Conservation (phyloP, 2,329 filamentous ascomycete species). For the Zymoseptoria tritici region DNA sequence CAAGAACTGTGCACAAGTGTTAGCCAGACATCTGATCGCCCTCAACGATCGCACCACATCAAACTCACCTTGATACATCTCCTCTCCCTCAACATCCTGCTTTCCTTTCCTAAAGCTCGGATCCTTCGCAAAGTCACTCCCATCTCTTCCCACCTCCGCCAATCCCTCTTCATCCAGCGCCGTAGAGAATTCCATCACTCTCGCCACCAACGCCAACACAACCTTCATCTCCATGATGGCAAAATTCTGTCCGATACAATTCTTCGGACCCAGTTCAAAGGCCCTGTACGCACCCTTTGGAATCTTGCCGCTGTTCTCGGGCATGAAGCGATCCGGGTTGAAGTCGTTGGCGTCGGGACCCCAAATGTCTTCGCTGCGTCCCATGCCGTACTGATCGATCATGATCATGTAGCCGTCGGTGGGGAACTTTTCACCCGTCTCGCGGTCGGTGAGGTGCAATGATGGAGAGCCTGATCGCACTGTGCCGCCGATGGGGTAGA, state of each 20-base stretch:
- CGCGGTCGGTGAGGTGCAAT: slow-evolving; percentile 35
- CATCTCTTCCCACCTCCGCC: slow-evolving; percentile 25
- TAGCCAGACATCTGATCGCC: neutral
- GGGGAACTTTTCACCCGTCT: slow-evolving; percentile 35
- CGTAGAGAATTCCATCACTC: slow-evolving; percentile 43
- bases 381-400: slow-evolving; percentile 31
- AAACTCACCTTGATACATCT: slow-evolving; percentile 20
- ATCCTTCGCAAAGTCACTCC: slow-evolving; percentile 25
- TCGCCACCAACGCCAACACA: slow-evolving; percentile 41
- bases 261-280: slow-evolving; percentile 48
- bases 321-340: slow-evolving; percentile 42
- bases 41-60: neutral
- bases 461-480: slow-evolving; percentile 29
- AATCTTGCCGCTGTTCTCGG: slow-evolving; percentile 21
- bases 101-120: slow-evolving; percentile 14
- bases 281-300: slow-evolving; percentile 44
- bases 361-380: slow-evolving; percentile 33
- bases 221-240: slow-evolving; percentile 45
- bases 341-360: slow-evolving; percentile 35
- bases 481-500: slow-evolving; percentile 43
- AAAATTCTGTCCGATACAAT: slow-evolving; percentile 50
- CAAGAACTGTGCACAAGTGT: slow-evolving; percentile 5
- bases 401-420: slow-evolving; percentile 40
- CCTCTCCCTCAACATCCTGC: slow-evolving; percentile 22
- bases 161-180: slow-evolving; percentile 25